Evolutionary conservation across 345 rosid genomes (phyloP).

Genomic region (Boechera divaricarpa): DNA sequence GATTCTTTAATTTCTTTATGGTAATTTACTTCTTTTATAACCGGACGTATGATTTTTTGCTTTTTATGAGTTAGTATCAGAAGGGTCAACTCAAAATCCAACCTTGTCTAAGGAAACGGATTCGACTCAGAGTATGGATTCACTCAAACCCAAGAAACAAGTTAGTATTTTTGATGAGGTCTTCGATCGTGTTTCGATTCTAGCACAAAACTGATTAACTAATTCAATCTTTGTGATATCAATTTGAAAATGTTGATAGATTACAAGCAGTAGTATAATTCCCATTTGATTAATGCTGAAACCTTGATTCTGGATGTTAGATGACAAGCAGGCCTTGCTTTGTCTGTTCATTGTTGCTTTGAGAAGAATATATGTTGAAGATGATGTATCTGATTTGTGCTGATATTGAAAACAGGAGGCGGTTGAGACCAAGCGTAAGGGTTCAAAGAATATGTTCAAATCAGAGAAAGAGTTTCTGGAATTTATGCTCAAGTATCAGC

Average conservation of each 20-base stretch:
- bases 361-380: not conserved
- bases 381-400: slow-evolving; percentile 13
- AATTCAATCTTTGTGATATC: not conserved
- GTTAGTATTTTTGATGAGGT: slow-evolving; percentile 49
- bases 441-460: slow-evolving; percentile 61
- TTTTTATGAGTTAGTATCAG: slow-evolving; percentile 35
- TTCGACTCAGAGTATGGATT: slow-evolving; percentile 52
- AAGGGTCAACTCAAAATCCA: slow-evolving; percentile 47
- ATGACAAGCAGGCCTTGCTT: not conserved
- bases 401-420: slow-evolving; percentile 57
- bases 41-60: slow-evolving; percentile 26
- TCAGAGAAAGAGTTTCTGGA: slow-evolving; percentile 86
- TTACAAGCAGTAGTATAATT: too few species aligned
- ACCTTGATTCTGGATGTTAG: not conserved
- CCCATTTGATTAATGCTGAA: too few species aligned
- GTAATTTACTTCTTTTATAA: slow-evolving; percentile 47
- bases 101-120: slow-evolving; percentile 49
- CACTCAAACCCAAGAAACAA: slow-evolving; percentile 59
- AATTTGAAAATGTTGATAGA: not conserved
- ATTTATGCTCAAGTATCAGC: slow-evolving; percentile 87
- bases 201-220: not conserved
- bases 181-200: not conserved
- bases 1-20: not conserved
- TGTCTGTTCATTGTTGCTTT: not conserved
- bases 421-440: slow-evolving; percentile 74